Evolutionary conservation across 176 grass and related monocot genomes (phyloP), one percentile per base, ranked within the genome.

Genomic region (Thalia dealbata): DNA sequence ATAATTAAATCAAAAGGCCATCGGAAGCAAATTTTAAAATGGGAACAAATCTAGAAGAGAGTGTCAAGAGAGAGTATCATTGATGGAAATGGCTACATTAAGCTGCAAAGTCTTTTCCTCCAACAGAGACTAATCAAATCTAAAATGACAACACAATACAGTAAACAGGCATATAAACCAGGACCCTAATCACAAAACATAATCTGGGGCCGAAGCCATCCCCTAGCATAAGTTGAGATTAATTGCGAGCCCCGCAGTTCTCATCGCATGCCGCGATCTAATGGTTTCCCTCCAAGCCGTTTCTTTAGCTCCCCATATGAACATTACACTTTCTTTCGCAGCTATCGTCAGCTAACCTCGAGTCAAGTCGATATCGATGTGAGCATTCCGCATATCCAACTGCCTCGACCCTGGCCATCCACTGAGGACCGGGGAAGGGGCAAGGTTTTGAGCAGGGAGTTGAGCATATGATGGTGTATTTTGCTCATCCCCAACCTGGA

Each of bases 381-480:
- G 67, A 70, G 67, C 67, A 70, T 70, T 70, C 67, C 67, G 46
- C 67, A 84, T 81, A 61, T 91, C 88, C 78, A 91, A 76, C 43
- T 86, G 78, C 78, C 84, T 84, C 67, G 83, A 6, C 41, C 55
- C 72, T 24, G 72, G 5, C 88, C 88, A 91, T 50, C 88, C 88
- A 0, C 81, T 50, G 71, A 91, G 81, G 72, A 65, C 64, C 1
- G 61, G 67, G 25, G 80, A 72, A 48, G 81, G 71, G 0, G 52
- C 27, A 75, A 86, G 73, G 48, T 59, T 76, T 44, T 35, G 81
- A 23, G 76, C 72, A 0, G 67, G 54, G 32, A 79, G 54, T 0
- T 61, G 8, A 61, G 50, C 11, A 51, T 52, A 1, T 24, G 85
- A 41, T 3, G 67, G 30, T 23, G 74, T 81, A 16, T 11, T 45